Evolutionary conservation across 1,284 basidiomycete species (phyloP).

Genomic region (Ustilago xerochloae): DNA sequence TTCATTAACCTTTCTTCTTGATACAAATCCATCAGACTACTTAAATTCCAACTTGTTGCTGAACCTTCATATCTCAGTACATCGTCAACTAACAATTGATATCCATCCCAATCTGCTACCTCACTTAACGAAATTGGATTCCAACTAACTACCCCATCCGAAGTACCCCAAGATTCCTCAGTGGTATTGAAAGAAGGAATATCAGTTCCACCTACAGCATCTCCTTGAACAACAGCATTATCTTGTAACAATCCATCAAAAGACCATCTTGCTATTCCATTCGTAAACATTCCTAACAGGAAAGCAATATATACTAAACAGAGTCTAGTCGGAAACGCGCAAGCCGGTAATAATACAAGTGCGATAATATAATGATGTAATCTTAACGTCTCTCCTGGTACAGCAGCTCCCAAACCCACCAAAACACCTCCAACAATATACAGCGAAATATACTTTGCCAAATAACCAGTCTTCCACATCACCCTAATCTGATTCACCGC

Average conservation of each 20-base stretch:
- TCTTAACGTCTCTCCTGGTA: conserved; percentile 73
- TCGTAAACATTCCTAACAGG: conserved; percentile 79
- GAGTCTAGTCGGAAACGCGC: conserved; percentile 82
- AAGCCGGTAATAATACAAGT: conserved; percentile 80
- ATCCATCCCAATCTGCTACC: conserved; percentile 75
- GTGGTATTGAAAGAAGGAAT: conserved; percentile 76
- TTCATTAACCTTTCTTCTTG: neutral
- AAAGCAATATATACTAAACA: conserved; percentile 83
- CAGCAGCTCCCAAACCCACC: conserved; percentile 75
- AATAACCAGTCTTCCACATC: conserved; percentile 83
- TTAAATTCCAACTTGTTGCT: conserved; percentile 69
- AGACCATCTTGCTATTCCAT: conserved; percentile 66
- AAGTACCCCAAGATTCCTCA: conserved; percentile 1
- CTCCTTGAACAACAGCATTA: conserved; percentile 77
- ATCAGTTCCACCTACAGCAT: conserved; percentile 77
- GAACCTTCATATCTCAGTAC: conserved; percentile 80
- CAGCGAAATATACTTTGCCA: conserved; percentile 75
- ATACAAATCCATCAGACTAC: conserved; percentile 21
- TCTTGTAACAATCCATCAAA: conserved; percentile 85
- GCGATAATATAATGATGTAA: conserved; percentile 75
- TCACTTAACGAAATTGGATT: conserved; percentile 71
- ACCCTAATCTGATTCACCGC: conserved; percentile 81
- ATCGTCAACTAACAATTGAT: conserved; percentile 83
- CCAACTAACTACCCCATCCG: conserved; percentile 73
- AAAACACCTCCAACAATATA: conserved; percentile 75